Percentiles rank a stretch among this genome's conserved stretches.
Evolutionary conservation across 1,284 basidiomycete species (phyloP).

Genomic region (Singerocomus inundabilis): DNA sequence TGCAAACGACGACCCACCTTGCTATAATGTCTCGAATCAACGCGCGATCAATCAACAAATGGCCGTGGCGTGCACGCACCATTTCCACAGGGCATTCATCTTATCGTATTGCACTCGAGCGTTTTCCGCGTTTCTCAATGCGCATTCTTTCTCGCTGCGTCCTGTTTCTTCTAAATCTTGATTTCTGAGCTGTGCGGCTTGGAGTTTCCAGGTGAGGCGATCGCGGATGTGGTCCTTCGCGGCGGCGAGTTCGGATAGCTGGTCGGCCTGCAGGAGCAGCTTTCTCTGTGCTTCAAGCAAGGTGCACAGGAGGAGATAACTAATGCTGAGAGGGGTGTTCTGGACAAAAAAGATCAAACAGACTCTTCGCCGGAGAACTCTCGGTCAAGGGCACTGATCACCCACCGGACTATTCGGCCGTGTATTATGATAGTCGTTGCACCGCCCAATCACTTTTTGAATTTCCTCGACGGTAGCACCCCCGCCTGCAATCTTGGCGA

Average conservation of each 20-base stretch:
- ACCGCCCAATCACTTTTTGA: no score
- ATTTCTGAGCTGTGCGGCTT: not conserved
- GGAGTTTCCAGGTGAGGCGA: not conserved
- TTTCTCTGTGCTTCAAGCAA: no score
- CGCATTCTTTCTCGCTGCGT: not conserved
- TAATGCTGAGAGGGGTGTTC: no score
- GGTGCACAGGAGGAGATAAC: no score
- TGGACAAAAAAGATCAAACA: no score
- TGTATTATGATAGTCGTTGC: not conserved
- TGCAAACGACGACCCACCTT: not conserved
- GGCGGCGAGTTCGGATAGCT: not conserved
- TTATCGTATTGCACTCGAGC: not conserved
- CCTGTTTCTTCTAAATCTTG: not conserved
- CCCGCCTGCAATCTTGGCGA: not conserved
- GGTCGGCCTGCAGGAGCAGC: not conserved
- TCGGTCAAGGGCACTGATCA: no score
- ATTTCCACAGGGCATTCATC: conserved; percentile 5
- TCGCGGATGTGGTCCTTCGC: not conserved
- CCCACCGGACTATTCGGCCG: not conserved
- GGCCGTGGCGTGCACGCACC: not conserved
- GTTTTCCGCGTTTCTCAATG: not conserved
- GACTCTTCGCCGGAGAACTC: no score
- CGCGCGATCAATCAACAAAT: not conserved
- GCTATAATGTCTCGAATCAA: not conserved
- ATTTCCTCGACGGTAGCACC: conserved; percentile 7